Percentiles rank a stretch among this genome's conserved stretches.
These are phyloP conservation scores for Sphenostylis stenocarpa DNA, from an alignment of 306 rosid species.

Conservation along the genomic window DNA sequence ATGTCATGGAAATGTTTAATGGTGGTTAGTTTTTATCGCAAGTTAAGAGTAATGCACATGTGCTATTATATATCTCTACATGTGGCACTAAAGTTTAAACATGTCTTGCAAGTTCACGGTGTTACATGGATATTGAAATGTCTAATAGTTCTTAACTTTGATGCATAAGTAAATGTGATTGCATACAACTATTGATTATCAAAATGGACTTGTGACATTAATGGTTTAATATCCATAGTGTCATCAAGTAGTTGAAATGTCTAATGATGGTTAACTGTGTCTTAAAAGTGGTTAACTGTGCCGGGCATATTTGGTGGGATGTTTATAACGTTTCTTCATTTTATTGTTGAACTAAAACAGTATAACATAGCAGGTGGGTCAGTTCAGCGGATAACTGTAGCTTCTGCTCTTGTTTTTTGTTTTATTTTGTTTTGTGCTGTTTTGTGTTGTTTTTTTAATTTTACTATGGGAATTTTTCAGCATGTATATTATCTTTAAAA, in stretches of 20 bases:
- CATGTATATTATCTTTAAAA: background rate
- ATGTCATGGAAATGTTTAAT: background rate
- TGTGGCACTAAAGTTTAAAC: too few species aligned
- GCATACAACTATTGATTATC: background rate
- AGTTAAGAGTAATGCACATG: too few species aligned
- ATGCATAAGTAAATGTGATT: too few species aligned
- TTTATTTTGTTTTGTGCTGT: too few species aligned
- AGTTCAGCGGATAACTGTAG: background rate
- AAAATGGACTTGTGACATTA: background rate
- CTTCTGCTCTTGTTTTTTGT: background rate
- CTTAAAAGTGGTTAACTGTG: background rate
- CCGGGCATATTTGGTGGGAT: background rate
- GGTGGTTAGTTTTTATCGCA: background rate
- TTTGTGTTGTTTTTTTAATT: background rate
- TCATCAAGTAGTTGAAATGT: background rate
- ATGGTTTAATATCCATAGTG: background rate
- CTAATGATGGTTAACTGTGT: background rate
- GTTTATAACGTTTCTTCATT: background rate
- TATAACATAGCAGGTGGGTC: background rate
- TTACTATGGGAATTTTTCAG: background rate
- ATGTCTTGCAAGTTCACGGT: too few species aligned
- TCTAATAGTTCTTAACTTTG: too few species aligned
- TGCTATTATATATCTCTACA: too few species aligned
- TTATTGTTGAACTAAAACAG: background rate
- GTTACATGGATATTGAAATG: too few species aligned